Evolutionary conservation across 805 yeast species (phyloP).

Genomic region (Kodamaea jinghongensis): DNA sequence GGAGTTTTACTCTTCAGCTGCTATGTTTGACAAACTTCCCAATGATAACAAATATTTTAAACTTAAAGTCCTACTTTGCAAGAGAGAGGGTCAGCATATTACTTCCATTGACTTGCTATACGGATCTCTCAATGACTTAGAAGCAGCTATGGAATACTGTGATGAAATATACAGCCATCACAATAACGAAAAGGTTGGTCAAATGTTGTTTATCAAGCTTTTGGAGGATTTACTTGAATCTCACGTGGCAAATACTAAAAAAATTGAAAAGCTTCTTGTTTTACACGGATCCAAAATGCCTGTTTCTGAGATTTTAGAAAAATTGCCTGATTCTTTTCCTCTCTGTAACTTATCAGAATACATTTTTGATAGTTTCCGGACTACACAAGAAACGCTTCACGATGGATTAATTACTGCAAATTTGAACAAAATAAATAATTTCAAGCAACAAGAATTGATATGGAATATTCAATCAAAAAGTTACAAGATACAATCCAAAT

Average conservation of each 20-base stretch:
- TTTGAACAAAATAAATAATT: conserved; percentile 52
- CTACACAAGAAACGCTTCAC: conserved; percentile 37
- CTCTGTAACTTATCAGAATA: conserved; percentile 43
- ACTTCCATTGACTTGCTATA: conserved; percentile 62
- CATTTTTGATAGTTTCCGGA: conserved; percentile 44
- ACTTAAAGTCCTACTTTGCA: conserved; percentile 56
- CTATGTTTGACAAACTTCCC: conserved; percentile 32
- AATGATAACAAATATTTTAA: conserved; percentile 34
- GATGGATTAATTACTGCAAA: conserved; percentile 43
- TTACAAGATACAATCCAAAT: conserved; percentile 37
- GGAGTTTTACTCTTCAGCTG: conserved; percentile 36
- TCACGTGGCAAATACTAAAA: conserved; percentile 32
- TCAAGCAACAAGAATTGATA: conserved; percentile 45
- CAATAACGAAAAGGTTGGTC: conserved; percentile 38
- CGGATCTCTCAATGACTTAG: conserved; percentile 53
- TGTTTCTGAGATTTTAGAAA: conserved; percentile 41
- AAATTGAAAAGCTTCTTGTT: conserved; percentile 39
- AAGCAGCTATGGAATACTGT: conserved; percentile 62
- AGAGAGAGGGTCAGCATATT: conserved; percentile 57
- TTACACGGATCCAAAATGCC: conserved; percentile 51
- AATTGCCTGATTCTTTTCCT: conserved; percentile 51
- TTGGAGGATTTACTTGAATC: conserved; percentile 46
- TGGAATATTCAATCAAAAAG: conserved; percentile 35
- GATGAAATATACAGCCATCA: conserved; percentile 40
- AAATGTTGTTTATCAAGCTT: conserved; percentile 46